Conservation (phyloP, 805 yeast species). For the Candida namnaoensis region DNA sequence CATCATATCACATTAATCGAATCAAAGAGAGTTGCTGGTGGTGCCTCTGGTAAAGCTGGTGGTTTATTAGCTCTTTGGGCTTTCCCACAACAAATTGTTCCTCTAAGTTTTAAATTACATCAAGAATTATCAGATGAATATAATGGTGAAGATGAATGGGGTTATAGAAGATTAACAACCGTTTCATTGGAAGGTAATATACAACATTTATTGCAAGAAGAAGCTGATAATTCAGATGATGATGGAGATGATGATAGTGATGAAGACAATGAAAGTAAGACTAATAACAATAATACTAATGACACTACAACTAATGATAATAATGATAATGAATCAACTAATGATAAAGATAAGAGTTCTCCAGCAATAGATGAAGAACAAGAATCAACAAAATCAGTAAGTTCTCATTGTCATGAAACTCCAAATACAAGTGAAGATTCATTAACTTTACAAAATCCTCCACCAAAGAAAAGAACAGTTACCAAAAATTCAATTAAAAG, state of each 20-base stretch:
- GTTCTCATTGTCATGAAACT: conserved; percentile 1
- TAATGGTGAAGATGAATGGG: conserved; percentile 88
- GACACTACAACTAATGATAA: background rate
- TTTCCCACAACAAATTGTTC: conserved; percentile 90
- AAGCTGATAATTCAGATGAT: conserved; percentile 10
- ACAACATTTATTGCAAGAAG: conserved; percentile 15
- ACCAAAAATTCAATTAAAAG: conserved; percentile 23
- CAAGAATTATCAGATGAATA: conserved; percentile 71
- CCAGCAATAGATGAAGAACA: background rate
- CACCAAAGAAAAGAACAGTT: conserved; percentile 26
- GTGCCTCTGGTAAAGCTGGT: conserved; percentile 97
- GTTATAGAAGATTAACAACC: conserved; percentile 82
- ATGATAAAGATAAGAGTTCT: background rate
- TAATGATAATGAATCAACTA: background rate
- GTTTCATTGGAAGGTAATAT: conserved; percentile 83
- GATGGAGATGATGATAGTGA: conserved; percentile 1
- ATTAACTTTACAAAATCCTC: conserved; percentile 4
- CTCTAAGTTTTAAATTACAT: conserved; percentile 79
- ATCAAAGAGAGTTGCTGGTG: conserved; percentile 90
- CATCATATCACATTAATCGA: conserved; percentile 83
- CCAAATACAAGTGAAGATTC: conserved; percentile 8
- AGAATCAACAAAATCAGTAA: too few relatives aligned
- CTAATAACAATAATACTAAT: conserved; percentile 1
- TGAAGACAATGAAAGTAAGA: conserved; percentile 1
- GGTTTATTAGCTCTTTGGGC: conserved; percentile 95